phyloP scores from a whole-genome alignment of 202 grass and related monocot species.

The Elaeis oleifera region DNA sequence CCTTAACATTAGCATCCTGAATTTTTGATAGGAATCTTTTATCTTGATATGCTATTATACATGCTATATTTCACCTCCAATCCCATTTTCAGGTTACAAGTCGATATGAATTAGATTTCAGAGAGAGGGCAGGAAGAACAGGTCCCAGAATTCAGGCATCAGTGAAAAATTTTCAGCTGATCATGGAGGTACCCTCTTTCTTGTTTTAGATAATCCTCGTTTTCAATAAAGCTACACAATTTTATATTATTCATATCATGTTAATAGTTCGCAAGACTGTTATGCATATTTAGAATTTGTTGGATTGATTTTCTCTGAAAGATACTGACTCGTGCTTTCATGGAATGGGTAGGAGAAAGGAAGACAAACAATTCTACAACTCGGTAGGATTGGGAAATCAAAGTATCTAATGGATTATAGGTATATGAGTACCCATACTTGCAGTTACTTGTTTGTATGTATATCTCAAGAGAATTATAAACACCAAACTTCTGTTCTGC shows the following conservation, averaged over 20 bases:
- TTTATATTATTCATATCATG: too few relatives aligned
- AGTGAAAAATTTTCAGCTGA: constrained; percentile 92
- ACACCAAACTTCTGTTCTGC: neutral
- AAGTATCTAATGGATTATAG: constrained; percentile 94
- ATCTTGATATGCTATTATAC: too few relatives aligned
- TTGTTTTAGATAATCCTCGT: too few relatives aligned
- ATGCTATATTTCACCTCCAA: too few relatives aligned
- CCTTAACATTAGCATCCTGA: neutral
- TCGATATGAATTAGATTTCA: constrained; percentile 80
- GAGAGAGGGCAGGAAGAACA: constrained; percentile 75
- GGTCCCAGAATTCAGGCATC: constrained; percentile 74
- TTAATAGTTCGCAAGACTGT: too few relatives aligned
- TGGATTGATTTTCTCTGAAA: too few relatives aligned
- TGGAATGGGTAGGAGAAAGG: constrained; percentile 49
- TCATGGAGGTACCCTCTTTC: constrained; percentile 39
- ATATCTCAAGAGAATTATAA: neutral
- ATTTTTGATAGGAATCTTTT: neutral
- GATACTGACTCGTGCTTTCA: constrained; percentile 4
- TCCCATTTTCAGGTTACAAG: constrained; percentile 45
- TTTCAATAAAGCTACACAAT: too few relatives aligned
- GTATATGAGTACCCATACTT: constrained; percentile 16
- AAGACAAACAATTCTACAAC: constrained; percentile 72
- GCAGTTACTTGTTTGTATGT: too few relatives aligned
- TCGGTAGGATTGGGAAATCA: constrained; percentile 63
- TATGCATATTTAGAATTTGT: too few relatives aligned